Percentiles rank a stretch among this genome's conserved stretches.
Evolutionary conservation across 306 rosid species (phyloP).

Genomic region (Boehmeria nivea): DNA sequence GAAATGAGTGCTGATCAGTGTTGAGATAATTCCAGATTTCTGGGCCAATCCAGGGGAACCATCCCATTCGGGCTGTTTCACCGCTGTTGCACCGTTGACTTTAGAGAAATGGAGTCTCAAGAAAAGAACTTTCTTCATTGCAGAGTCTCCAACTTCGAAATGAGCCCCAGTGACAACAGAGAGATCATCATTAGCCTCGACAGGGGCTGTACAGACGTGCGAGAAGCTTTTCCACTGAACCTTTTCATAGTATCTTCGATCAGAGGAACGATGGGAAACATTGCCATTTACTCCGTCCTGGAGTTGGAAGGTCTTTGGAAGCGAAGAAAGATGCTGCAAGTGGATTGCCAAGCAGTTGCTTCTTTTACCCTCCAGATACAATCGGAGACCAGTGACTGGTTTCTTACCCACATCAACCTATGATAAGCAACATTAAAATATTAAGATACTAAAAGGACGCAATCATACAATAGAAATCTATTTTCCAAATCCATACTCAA

Average conservation of each 20-base stretch:
- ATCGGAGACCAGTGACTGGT: slow-evolving; percentile 83
- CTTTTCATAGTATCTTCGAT: slow-evolving; percentile 68
- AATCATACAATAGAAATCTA: not conserved
- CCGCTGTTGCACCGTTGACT: slow-evolving; percentile 33
- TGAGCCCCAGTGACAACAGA: slow-evolving; percentile 74
- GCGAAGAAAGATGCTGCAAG: slow-evolving; percentile 82
- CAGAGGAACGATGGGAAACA: slow-evolving; percentile 27
- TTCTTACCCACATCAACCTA: slow-evolving; percentile 74
- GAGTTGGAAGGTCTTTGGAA: slow-evolving; percentile 62
- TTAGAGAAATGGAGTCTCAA: slow-evolving; percentile 56
- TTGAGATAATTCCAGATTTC: slow-evolving; percentile 79
- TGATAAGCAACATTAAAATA: slow-evolving; percentile 4
- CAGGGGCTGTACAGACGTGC: slow-evolving; percentile 84
- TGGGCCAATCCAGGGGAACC: slow-evolving; percentile 66
- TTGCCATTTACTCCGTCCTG: slow-evolving; percentile 30
- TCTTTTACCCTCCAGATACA: slow-evolving; percentile 78
- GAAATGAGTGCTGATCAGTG: slow-evolving; percentile 66
- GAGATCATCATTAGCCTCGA: slow-evolving; percentile 51
- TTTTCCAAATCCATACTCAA: too few relatives aligned
- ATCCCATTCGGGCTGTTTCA: slow-evolving; percentile 52
- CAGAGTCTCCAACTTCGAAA: slow-evolving; percentile 65
- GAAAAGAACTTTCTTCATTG: slow-evolving; percentile 62
- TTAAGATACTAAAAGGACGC: not conserved
- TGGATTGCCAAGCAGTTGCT: slow-evolving; percentile 78
- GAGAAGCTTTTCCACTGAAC: slow-evolving; percentile 94